Percentiles rank a stretch among this genome's conserved stretches.
phyloP scores from a whole-genome alignment of 768 basidiomycete genomes.

The Candolleomyces aberdarensis region DNA sequence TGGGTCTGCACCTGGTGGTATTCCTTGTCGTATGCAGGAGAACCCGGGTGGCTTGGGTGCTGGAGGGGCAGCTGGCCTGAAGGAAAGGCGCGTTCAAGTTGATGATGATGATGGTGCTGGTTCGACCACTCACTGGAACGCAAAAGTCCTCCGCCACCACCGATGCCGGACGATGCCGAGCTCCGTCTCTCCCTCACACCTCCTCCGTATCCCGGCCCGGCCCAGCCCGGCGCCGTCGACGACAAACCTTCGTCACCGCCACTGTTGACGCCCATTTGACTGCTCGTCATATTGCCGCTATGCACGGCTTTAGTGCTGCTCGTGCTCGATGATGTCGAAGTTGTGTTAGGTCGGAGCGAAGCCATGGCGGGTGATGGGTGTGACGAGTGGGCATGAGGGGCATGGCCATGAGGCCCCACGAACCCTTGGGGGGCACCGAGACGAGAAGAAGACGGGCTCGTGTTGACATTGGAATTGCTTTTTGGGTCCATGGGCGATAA shows the following conservation, averaged over 20 bases:
- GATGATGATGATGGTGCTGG: neutral
- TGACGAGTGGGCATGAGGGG: slow-evolving; percentile 9
- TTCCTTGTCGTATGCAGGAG: slow-evolving; percentile 1
- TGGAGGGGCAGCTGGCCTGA: neutral
- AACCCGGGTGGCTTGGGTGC: neutral
- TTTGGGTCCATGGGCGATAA: slow-evolving; percentile 1
- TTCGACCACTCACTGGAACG: slow-evolving; percentile 3
- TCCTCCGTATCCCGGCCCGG: neutral
- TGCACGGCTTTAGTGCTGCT: neutral
- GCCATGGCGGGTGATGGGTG: slow-evolving; percentile 14
- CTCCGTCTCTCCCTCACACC: neutral
- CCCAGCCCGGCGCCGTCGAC: neutral
- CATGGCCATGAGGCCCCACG: neutral
- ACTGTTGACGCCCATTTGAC: neutral
- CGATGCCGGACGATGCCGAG: slow-evolving; percentile 3
- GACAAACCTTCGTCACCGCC: neutral
- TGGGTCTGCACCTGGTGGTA: neutral
- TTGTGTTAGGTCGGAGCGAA: slow-evolving; percentile 8
- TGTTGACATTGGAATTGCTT: neutral
- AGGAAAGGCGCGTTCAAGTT: neutral
- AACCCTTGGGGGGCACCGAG: neutral
- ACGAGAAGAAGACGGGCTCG: neutral
- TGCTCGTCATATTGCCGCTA: neutral
- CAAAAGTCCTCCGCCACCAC: slow-evolving; percentile 2
- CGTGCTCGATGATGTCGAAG: neutral